A percentile compares a stretch with the other conserved stretches of the same genome.
These are phyloP conservation scores for Tetracentron sinense DNA, from an alignment of 164 flowering plant species.

Conservation along the genomic window DNA sequence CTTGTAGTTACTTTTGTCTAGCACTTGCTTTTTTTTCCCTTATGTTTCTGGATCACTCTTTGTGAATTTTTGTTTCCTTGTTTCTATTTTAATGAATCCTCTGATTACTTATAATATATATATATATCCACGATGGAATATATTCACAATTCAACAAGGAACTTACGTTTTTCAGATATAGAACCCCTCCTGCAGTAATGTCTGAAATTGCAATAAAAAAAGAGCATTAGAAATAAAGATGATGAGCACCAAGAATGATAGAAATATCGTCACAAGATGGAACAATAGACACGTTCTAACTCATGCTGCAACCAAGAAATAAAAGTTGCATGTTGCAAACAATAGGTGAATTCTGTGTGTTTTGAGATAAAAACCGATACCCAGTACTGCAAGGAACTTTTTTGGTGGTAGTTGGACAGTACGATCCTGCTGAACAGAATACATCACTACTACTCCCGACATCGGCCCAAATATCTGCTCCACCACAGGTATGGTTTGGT, in stretches of 20 bases:
- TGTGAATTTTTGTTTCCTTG: no score
- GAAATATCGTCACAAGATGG: not conserved
- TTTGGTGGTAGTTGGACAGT: constrained; percentile 70
- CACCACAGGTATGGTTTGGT: constrained; percentile 80
- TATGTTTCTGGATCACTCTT: no score
- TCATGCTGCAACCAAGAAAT: constrained; percentile 5
- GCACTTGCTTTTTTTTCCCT: not conserved
- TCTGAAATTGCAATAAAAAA: constrained; percentile 38
- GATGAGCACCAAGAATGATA: constrained; percentile 2
- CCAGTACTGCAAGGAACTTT: constrained; percentile 72
- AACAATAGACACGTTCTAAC: not conserved
- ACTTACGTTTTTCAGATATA: constrained; percentile 58
- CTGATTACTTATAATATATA: no score
- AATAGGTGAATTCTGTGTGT: constrained; percentile 10
- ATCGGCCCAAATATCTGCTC: constrained; percentile 93
- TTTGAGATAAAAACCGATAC: constrained; percentile 48
- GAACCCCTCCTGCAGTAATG: constrained; percentile 93
- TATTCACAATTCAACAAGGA: constrained; percentile 4
- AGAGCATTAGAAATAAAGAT: constrained; percentile 4
- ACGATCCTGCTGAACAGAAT: constrained; percentile 91
- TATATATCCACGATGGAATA: not conserved
- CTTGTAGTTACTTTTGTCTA: no score
- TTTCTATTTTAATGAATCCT: no score
- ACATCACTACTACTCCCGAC: constrained; percentile 52
- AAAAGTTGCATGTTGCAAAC: not conserved